Evolutionary conservation across 2,329 filamentous ascomycete genomes (phyloP).

Genomic region (Fusarium tricinctum): DNA sequence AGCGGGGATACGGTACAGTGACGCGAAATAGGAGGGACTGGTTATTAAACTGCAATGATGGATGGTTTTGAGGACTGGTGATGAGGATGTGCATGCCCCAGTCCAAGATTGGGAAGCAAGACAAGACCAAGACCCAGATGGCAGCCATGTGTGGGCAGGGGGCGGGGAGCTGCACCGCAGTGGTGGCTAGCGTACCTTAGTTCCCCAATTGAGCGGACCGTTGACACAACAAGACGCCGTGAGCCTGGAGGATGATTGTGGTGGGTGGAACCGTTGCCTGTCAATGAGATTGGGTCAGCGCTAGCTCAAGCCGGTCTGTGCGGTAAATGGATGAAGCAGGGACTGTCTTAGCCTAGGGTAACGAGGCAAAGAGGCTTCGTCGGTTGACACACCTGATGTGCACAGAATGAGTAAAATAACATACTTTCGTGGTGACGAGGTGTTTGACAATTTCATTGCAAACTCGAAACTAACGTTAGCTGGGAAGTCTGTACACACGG

Average conservation of each 20-base stretch:
- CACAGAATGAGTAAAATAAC: neutral
- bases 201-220: conserved; percentile 30
- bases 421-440: neutral
- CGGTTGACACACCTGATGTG: no score
- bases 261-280: conserved; percentile 48
- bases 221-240: conserved; percentile 39
- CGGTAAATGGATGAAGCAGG: conserved; percentile 43
- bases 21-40: conserved; percentile 20
- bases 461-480: no score
- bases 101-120: conserved; percentile 35
- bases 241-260: conserved; percentile 34
- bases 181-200: conserved; percentile 34
- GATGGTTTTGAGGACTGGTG: conserved; percentile 11
- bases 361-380: no score
- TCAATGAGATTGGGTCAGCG: conserved; percentile 44
- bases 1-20: conserved; percentile 21
- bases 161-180: conserved; percentile 32
- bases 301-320: conserved; percentile 40
- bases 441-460: neutral
- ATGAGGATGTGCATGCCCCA: conserved; percentile 33
- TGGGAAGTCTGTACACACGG: neutral
- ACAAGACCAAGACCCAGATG: conserved; percentile 32
- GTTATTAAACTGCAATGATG: conserved; percentile 12
- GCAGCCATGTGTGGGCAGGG: conserved; percentile 43
- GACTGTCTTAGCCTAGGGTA: conserved; percentile 19